Evolutionary conservation across 371 early-diverging fungal species (phyloP).

Genomic region (Blastocladiella emersonii): DNA sequence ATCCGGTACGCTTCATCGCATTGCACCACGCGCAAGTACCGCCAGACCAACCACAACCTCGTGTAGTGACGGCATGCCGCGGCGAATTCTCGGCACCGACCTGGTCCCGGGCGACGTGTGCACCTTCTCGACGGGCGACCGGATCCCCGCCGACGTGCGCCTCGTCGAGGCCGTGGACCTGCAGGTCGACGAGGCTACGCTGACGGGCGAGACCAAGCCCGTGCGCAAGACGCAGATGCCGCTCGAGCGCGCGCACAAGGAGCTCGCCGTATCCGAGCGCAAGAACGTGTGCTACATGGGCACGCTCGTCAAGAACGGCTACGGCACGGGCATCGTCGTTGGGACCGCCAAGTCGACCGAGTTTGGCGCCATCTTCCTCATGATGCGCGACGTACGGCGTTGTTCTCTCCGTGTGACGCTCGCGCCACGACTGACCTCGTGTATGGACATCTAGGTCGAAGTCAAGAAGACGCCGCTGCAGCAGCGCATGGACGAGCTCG

Average conservation of each 20-base stretch:
- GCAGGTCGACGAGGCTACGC: slow-evolving; percentile 71
- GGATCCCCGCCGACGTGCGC: slow-evolving; percentile 77
- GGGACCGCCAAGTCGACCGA: slow-evolving; percentile 77
- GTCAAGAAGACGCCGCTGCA: slow-evolving; percentile 72
- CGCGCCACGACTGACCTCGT: not conserved
- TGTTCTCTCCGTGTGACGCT: not conserved
- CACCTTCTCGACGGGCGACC: slow-evolving; percentile 65
- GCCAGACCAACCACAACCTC: too few relatives aligned
- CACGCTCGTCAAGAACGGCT: slow-evolving; percentile 62
- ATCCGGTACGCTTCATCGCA: slow-evolving; percentile 40
- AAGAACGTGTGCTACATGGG: slow-evolving; percentile 82
- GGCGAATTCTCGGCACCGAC: slow-evolving; percentile 46
- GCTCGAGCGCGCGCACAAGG: slow-evolving; percentile 8
- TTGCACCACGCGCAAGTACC: too few relatives aligned
- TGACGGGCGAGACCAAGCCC: slow-evolving; percentile 82
- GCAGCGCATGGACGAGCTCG: slow-evolving; percentile 71
- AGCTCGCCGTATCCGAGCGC: slow-evolving; percentile 54
- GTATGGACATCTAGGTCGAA: slow-evolving; percentile 35
- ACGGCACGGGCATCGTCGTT: slow-evolving; percentile 67
- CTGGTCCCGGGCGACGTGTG: slow-evolving; percentile 78
- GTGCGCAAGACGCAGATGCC: slow-evolving; percentile 36
- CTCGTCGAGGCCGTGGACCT: slow-evolving; percentile 49
- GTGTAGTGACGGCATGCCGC: slow-evolving; percentile 45
- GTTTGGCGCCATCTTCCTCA: slow-evolving; percentile 65
- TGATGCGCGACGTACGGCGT: slow-evolving; percentile 58